phyloP scores from a whole-genome alignment of 2,329 filamentous ascomycete genomes.

The Trichoderma sp. region DNA sequence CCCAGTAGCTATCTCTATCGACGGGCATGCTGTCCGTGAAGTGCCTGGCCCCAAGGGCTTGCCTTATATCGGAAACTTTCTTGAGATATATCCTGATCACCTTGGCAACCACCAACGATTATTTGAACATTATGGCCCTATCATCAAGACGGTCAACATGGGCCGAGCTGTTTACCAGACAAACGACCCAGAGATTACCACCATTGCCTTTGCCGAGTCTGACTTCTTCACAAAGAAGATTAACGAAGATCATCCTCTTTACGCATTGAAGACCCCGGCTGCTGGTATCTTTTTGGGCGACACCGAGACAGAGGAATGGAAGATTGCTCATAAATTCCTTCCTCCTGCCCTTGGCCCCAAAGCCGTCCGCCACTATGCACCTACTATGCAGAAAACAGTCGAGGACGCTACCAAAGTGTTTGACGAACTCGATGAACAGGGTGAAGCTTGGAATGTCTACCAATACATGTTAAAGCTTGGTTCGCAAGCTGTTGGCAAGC shows the following conservation, averaged over 20 bases:
- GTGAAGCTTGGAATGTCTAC: conserved; percentile 52
- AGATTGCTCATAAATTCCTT: conserved; percentile 60
- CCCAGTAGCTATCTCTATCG: conserved; percentile 48
- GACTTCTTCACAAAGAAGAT: conserved; percentile 58
- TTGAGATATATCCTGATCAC: conserved; percentile 59
- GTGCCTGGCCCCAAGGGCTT: conserved; percentile 53
- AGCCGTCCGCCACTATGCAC: conserved; percentile 62
- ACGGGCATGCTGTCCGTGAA: conserved; percentile 50
- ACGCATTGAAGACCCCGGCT: conserved; percentile 45
- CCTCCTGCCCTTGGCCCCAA: conserved; percentile 61
- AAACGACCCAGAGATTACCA: conserved; percentile 50
- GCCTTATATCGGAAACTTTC: conserved; percentile 55
- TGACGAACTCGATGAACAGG: conserved; percentile 52
- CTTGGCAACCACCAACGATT: conserved; percentile 58
- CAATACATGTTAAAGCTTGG: conserved; percentile 53
- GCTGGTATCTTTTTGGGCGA: conserved; percentile 52
- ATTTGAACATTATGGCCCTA: conserved; percentile 54
- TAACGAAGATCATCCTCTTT: conserved; percentile 51
- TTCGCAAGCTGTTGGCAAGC: conserved; percentile 47
- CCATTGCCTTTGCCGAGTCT: conserved; percentile 50
- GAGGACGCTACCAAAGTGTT: conserved; percentile 54
- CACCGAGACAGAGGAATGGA: conserved; percentile 54
- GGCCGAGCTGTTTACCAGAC: conserved; percentile 53
- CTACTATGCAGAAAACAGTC: conserved; percentile 58
- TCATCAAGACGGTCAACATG: conserved; percentile 56